Evolutionary conservation across 148 eudicot species (phyloP).

Genomic region (Amaranthus hypochondriacus): DNA sequence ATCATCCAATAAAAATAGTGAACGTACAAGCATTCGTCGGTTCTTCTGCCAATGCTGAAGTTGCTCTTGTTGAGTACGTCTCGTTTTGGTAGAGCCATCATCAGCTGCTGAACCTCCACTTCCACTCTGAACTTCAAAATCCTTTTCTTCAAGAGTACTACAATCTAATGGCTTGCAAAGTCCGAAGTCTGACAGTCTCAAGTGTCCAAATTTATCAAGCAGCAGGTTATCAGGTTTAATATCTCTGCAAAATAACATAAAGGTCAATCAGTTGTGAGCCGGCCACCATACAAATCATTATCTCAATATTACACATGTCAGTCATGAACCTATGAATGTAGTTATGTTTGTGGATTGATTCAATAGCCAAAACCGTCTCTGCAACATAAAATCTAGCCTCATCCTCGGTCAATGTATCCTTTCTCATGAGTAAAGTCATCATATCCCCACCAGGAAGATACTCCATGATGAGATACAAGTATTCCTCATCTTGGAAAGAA

Average conservation of each 20-base stretch:
- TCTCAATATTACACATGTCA: constrained; percentile 13
- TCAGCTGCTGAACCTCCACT: constrained; percentile 44
- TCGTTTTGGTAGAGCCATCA: constrained; percentile 53
- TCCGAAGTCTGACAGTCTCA: constrained; percentile 87
- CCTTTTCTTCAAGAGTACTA: constrained; percentile 79
- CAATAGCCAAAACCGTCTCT: constrained; percentile 92
- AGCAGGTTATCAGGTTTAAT: constrained; percentile 95
- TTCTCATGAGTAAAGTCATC: constrained; percentile 97
- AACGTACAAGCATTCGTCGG: constrained; percentile 85
- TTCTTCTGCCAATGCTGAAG: constrained; percentile 96
- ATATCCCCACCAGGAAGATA: constrained; percentile 98
- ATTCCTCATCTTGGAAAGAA: constrained; percentile 95
- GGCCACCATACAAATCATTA: not conserved
- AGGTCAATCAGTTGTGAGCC: not conserved
- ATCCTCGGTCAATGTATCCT: constrained; percentile 84
- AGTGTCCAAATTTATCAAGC: constrained; percentile 86
- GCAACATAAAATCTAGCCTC: constrained; percentile 92
- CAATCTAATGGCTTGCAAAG: constrained; percentile 92
- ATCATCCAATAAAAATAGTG: constrained; percentile 2
- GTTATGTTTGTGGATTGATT: constrained; percentile 90
- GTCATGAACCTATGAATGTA: constrained; percentile 76
- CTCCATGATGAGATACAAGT: constrained; percentile 88
- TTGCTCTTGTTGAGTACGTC: constrained; percentile 93
- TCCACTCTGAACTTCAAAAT: constrained; percentile 44
- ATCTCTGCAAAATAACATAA: constrained; percentile 51